Evolutionary conservation across 1,139 yeast genomes (phyloP).

Genomic region (Hyphopichia fennica): DNA sequence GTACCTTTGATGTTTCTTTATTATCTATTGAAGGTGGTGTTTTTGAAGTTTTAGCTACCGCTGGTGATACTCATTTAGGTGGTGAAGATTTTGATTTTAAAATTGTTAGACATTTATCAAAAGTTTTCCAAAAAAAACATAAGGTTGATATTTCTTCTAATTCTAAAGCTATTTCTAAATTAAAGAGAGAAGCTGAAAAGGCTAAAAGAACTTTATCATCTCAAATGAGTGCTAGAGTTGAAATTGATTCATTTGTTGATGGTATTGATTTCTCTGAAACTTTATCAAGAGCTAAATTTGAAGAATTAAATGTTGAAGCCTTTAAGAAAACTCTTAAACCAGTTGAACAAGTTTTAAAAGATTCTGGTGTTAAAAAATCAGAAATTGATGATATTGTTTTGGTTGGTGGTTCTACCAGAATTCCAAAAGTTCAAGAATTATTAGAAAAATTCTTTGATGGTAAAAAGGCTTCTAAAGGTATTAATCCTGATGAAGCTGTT

Average conservation of each 20-base stretch:
- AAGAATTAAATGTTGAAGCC: conserved; percentile 83
- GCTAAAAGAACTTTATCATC: conserved; percentile 94
- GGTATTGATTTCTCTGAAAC: conserved; percentile 95
- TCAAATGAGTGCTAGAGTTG: conserved; percentile 86
- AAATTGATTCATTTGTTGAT: conserved; percentile 91
- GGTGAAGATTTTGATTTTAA: conserved; percentile 97
- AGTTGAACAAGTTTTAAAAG: conserved; percentile 88
- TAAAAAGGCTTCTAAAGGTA: conserved; percentile 92
- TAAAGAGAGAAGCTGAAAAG: conserved; percentile 95
- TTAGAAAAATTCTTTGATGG: conserved; percentile 87
- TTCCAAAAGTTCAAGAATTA: conserved; percentile 93
- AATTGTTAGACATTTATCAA: conserved; percentile 80
- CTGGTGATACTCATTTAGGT: conserved; percentile 58
- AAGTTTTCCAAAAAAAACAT: conserved; percentile 87
- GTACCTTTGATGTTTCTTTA: conserved; percentile 54
- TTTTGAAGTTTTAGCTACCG: conserved; percentile 52
- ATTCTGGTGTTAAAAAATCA: conserved; percentile 78
- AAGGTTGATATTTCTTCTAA: conserved; percentile 72
- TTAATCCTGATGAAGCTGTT: conserved; percentile 82
- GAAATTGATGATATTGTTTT: conserved; percentile 90
- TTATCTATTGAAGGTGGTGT: conserved; percentile 55
- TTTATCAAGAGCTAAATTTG: conserved; percentile 91
- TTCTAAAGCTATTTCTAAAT: conserved; percentile 79
- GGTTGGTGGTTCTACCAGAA: conserved; percentile 98
- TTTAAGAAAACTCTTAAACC: conserved; percentile 91